Percentiles rank a stretch among this genome's conserved stretches.
These are phyloP conservation scores for Aureobasidium subglaciale DNA, from an alignment of 2,329 filamentous ascomycete species.

Conservation along the genomic window DNA sequence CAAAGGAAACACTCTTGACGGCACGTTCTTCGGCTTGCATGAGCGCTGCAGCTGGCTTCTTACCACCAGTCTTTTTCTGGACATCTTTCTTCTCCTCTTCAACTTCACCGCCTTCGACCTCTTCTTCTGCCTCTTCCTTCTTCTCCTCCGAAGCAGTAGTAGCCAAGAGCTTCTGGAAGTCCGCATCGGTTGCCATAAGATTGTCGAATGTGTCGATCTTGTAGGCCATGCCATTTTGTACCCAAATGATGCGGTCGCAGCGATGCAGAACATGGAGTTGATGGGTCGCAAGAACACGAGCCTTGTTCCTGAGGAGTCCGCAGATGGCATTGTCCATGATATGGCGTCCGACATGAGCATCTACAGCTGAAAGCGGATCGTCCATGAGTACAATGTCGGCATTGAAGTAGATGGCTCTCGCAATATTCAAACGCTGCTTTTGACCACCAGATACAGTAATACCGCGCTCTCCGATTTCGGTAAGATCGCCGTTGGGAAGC, in stretches of 20 bases:
- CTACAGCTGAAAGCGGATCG: constrained; percentile 53
- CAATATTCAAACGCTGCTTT: constrained; percentile 92
- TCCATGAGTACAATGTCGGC: constrained; percentile 58
- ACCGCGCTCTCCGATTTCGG: constrained; percentile 90
- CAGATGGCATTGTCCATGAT: constrained; percentile 93
- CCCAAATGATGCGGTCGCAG: constrained; percentile 88
- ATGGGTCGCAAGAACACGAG: constrained; percentile 85
- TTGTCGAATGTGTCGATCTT: constrained; percentile 86
- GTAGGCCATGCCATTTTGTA: constrained; percentile 77
- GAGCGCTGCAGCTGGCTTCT: constrained; percentile 46
- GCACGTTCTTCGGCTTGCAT: constrained; percentile 72
- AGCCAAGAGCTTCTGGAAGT: constrained; percentile 75
- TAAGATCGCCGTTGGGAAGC: constrained; percentile 80
- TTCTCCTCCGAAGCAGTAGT: constrained; percentile 63
- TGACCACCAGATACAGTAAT: constrained; percentile 95
- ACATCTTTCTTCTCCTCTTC: constrained; percentile 51
- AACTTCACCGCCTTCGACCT: constrained; percentile 44
- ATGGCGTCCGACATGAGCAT: constrained; percentile 55
- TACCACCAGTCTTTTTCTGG: constrained; percentile 49
- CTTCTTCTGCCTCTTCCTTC: constrained; percentile 39
- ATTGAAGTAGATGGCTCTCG: constrained; percentile 63
- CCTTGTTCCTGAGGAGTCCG: constrained; percentile 81
- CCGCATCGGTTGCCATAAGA: constrained; percentile 69
- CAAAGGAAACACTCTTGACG: constrained; percentile 69
- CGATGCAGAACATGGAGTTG: constrained; percentile 87